Base-by-base conservation (phyloP, 768 basidiomycete genomes). In the Auricularia heimuer region DNA sequence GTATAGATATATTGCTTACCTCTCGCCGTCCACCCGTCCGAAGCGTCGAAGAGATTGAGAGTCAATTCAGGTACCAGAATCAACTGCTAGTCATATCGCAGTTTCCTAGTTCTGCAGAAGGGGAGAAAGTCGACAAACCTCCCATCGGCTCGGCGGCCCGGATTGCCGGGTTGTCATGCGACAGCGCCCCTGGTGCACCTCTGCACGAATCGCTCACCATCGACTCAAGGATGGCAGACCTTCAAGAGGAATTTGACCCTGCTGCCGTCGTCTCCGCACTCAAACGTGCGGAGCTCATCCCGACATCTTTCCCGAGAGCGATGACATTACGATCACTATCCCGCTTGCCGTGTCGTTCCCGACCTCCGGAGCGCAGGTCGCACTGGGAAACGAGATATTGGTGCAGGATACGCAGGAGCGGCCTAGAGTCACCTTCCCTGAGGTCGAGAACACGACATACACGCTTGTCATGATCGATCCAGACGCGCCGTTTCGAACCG, bases 381-480 rank as follows among this genome's bases (percentile, higher is more conserved):
- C 75, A 63, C 69, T 78, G 8, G 79, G 79, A 6, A 80, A 79
- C 66, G 71, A 72, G 34, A 67, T 80, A 37, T 72, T 72, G 12
- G 71, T 69, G 21, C 65, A 69, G 3, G 78, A 79, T 11, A 82
- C 83, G 0, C 69, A 76, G 33, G 78, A 83, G 18, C 85, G 85
- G 65, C 86, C 86, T 3, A 70, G 76, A 3, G 75, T 85, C 45
- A 74, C 72, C 44, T 75, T 86, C 36, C 75, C 77, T 2, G 80
- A 83, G 3, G 75, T 80, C 74, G 74, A 72, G 1, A 72, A 71
- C 29, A 54, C 56, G 16, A 76, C 76, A 3, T 85, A 83, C 67
- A 84, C 84, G 7, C 73, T 85, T 42, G 81, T 83, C 39, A 80
- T 84, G 81, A 79, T 80, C 3, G 84, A 85, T 69, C 84, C 84